Base-by-base conservation (phyloP, 805 yeast species). In the Wickerhamomyces canadensis region DNA sequence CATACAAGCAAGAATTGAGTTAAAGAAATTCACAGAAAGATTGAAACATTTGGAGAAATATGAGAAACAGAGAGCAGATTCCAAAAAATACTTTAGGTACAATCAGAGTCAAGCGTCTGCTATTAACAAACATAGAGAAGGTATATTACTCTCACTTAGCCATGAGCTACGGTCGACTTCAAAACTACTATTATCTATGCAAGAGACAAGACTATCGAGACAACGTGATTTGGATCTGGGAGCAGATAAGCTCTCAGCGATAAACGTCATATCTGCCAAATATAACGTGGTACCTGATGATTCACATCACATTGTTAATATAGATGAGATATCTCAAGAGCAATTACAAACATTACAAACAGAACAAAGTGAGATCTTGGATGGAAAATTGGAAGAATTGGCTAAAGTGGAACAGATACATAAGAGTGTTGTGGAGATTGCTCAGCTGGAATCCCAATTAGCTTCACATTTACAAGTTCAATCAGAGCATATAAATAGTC, bases 381-480 rank as follows among this genome's bases (percentile, higher is more conserved):
- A 70, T 31, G 55, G 73, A 35, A 83, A 83, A 48, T 62, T 74
- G n/a, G 72, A 72, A 34, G 83, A 82, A 43, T 49, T 81, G 19
- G 64, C 72, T 28, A 76, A 78, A 42, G 82, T 80, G 7, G 76
- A 74, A 42, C 64, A 70, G 42, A 65, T 83, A 25, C 82, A 80
- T 49, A 64, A 64, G 19, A 73, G 85, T 2, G 77, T 82, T 58
- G 55, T 78, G 31, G 96, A 86, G 52, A 80, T 89, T 30, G 72
- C 88, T 1, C 74, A 79, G 37, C 58, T 89, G 43, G 91, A 88
- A 52, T 68, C 79, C 18, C 93, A 85, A 52, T 65, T 88, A 37
- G 71, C 85, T 11, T 66, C 79, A 37, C 95, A 89, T 54, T 65
- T 88, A 33, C 74, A 76, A 18, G 58, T 75, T 1, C 97, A 88